A percentile compares a stretch with the other conserved stretches of the same genome.
phyloP scores from a whole-genome alignment of 768 basidiomycete species.

The Auricularia cornea region DNA sequence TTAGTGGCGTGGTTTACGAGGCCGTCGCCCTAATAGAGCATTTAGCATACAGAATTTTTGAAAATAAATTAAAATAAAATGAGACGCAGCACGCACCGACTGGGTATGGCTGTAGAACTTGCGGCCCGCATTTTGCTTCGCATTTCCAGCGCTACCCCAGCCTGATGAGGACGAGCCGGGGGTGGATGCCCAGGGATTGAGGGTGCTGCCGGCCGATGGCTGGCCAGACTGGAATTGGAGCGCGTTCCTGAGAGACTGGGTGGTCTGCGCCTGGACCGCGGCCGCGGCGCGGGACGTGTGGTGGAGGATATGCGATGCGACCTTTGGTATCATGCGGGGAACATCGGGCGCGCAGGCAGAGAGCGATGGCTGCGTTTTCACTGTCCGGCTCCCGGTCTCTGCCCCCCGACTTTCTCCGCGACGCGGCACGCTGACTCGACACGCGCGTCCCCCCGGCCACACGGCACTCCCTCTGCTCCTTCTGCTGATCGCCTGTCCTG shows the following conservation, averaged over 20 bases:
- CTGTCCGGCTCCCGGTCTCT: not conserved
- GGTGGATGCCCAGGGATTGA: slow-evolving; percentile 24
- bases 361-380: not conserved
- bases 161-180: slow-evolving; percentile 34
- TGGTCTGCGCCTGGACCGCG: slow-evolving; percentile 62
- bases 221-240: slow-evolving; percentile 45
- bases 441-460: not conserved
- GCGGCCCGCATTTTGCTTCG: slow-evolving; percentile 64
- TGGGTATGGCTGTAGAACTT: slow-evolving; percentile 60
- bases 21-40: slow-evolving; percentile 36
- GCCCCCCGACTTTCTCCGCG: not conserved
- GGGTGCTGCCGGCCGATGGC: slow-evolving; percentile 27
- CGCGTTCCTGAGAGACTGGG: slow-evolving; percentile 65
- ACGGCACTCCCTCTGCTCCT: too few species aligned
- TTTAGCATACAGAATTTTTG: not conserved
- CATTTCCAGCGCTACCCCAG: slow-evolving; percentile 55
- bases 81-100: slow-evolving; percentile 37
- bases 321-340: slow-evolving; percentile 65
- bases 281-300: slow-evolving; percentile 70
- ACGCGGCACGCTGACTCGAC: not conserved
- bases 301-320: slow-evolving; percentile 69
- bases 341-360: not conserved
- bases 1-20: slow-evolving; percentile 64
- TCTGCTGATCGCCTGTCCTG: too few species aligned
- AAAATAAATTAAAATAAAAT: slow-evolving; percentile 4